These are phyloP conservation scores for Oemleria cerasiformis DNA, from an alignment of 306 rosid species.

Conservation along the genomic window DNA sequence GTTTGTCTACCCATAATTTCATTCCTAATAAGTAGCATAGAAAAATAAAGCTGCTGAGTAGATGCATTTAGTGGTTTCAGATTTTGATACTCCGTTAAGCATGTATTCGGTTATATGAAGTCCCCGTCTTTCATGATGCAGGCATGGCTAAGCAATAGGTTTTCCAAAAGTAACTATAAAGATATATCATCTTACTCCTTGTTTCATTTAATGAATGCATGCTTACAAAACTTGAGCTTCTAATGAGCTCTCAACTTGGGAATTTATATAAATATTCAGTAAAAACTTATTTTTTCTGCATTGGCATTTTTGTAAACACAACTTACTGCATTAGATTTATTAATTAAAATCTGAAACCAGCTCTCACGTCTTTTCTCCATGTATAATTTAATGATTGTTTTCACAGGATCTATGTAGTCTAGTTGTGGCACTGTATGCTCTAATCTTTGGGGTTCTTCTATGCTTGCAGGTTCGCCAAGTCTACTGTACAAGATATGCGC, in stretches of 20 bases:
- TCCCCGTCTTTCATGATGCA: too few species aligned
- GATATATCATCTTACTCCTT: neutral
- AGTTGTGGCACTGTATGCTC: slow-evolving; percentile 5
- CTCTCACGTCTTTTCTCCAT: neutral
- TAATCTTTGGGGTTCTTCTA: slow-evolving; percentile 26
- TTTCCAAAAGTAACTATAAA: too few species aligned
- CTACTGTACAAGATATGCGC: slow-evolving; percentile 63
- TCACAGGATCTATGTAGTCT: slow-evolving; percentile 7
- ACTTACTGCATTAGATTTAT: neutral
- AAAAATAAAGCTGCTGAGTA: neutral
- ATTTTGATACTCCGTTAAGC: slow-evolving; percentile 6
- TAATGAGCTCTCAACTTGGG: neutral
- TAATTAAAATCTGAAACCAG: neutral
- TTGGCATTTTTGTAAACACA: neutral
- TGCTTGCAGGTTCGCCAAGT: slow-evolving; percentile 77
- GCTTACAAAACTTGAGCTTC: neutral
- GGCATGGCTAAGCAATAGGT: too few species aligned
- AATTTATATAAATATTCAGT: neutral
- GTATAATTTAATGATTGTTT: neutral
- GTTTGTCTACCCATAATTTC: slow-evolving; percentile 40
- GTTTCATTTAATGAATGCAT: neutral
- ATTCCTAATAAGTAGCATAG: slow-evolving; percentile 11
- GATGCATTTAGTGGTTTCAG: neutral
- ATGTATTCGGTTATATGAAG: neutral
- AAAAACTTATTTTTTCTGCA: neutral